Evolutionary conservation across 305 asterid species (phyloP), one percentile per base, ranked within the genome.

Genomic region (Fraxinus sp.): DNA sequence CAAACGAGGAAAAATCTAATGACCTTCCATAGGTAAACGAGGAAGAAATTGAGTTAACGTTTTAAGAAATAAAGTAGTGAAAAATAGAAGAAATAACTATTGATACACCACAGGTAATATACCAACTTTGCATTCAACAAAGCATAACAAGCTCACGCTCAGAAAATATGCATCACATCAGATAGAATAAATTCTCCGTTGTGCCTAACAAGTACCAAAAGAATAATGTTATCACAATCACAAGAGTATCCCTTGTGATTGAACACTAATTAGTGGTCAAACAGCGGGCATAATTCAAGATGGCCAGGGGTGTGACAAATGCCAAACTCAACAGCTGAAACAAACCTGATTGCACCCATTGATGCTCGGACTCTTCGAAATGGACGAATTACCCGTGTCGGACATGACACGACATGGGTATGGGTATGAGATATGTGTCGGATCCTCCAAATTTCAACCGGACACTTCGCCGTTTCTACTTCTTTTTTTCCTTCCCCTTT

Each of bases 1-100:
- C 80, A 85, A 86, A 83, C 36, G 46, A 64, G 59, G 75, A 70
- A 70, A 35, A 70, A 30, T 70, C 37, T 70, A 70, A 70, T 70
- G 5, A 62, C 71, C 37, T 70, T 30, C 39, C n/a, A 2, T n/a
- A 28, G 16, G 73, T 64, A 24, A 64, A 64, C 6, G 20, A 16
- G 20, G 59, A 37, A n/a, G 59, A 49, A 14, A 49, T 14, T 22
- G 16, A 8, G 73, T 64, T 64, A 64, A 64, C 16, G 5, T 26
- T 64, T 64, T 22, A 64, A 64, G 33, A 59, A 59, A 64, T 20
- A 64, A 64, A 64, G 10, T 62, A 22, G 72, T 62, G 13, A 24
- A 64, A 24, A 8, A 20, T 20, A 64, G 32, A 64, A 22, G 14
- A 64, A 64, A 64, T 64, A 8, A 20, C 32, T 24, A 22, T 22